A percentile compares a stretch with the other conserved stretches of the same genome.
These are phyloP conservation scores for Mycena amicta DNA, from an alignment of 768 basidiomycete genomes.

Conservation along the genomic window DNA sequence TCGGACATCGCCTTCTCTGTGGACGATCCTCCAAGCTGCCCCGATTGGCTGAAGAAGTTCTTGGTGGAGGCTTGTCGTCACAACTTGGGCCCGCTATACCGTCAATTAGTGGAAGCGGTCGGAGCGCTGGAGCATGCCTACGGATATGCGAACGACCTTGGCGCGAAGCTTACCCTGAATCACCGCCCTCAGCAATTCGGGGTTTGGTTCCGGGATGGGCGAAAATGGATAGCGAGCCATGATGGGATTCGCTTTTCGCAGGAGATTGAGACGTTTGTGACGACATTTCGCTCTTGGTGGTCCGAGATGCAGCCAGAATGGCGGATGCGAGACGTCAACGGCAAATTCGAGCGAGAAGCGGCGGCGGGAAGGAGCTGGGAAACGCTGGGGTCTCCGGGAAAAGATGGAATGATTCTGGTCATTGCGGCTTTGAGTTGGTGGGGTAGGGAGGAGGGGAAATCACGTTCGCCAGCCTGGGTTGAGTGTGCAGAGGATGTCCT, in stretches of 20 bases:
- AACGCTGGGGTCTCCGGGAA: background rate
- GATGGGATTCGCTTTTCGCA: background rate
- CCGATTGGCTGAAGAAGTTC: background rate
- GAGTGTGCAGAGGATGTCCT: background rate
- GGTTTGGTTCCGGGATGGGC: background rate
- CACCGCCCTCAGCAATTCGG: background rate
- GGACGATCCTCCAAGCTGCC: background rate
- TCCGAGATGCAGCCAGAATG: background rate
- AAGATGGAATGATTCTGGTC: background rate
- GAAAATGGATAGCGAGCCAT: background rate
- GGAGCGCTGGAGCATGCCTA: background rate
- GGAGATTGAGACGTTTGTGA: background rate
- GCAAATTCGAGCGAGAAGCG: background rate
- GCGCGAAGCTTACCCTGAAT: background rate
- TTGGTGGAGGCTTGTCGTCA: background rate
- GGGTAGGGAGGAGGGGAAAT: background rate
- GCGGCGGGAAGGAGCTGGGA: background rate
- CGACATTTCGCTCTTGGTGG: background rate
- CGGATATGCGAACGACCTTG: background rate
- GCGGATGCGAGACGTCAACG: background rate
- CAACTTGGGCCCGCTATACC: background rate
- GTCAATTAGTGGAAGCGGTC: background rate
- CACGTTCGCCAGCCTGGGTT: background rate
- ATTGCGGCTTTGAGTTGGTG: background rate
- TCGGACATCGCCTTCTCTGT: background rate